Evolutionary conservation across 129 eudicot species (phyloP).

Genomic region (Calendula officinalis): DNA sequence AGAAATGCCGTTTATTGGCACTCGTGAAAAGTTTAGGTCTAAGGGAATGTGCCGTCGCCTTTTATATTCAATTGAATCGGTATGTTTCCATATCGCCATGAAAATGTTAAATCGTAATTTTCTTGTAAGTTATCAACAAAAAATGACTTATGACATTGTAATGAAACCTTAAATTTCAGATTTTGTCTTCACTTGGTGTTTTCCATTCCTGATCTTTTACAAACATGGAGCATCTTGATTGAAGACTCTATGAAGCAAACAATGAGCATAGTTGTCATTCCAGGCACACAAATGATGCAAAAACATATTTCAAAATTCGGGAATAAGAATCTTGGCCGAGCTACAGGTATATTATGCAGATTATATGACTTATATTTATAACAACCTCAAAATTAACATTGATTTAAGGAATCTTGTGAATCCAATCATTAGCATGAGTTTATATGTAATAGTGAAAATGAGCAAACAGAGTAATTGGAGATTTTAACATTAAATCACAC

Average conservation of each 20-base stretch:
- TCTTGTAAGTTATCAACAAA: not conserved
- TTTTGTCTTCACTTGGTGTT: slow-evolving; percentile 38
- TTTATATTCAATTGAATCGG: slow-evolving; percentile 52
- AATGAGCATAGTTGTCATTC: slow-evolving; percentile 33
- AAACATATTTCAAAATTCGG: slow-evolving; percentile 32
- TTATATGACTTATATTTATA: too few relatives aligned
- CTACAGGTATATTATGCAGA: slow-evolving; percentile 22
- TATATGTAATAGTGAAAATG: too few relatives aligned
- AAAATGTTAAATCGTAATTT: not conserved
- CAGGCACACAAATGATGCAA: slow-evolving; percentile 39
- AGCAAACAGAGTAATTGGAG: too few relatives aligned
- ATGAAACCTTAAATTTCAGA: slow-evolving; percentile 22
- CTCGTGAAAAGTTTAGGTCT: slow-evolving; percentile 58
- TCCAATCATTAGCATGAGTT: too few relatives aligned
- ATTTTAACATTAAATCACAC: too few relatives aligned
- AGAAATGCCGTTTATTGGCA: slow-evolving; percentile 83
- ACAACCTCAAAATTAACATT: too few relatives aligned
- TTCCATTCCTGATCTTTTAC: slow-evolving; percentile 23
- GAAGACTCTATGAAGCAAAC: slow-evolving; percentile 29
- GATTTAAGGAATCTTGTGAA: too few relatives aligned
- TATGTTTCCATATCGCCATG: slow-evolving; percentile 28
- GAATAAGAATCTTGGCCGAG: slow-evolving; percentile 15
- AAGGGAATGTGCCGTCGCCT: slow-evolving; percentile 79
- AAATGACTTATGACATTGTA: not conserved
- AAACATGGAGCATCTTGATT: slow-evolving; percentile 43